Conservation (phyloP, 345 rosid genomes). For the Eucalyptus brandiana region DNA sequence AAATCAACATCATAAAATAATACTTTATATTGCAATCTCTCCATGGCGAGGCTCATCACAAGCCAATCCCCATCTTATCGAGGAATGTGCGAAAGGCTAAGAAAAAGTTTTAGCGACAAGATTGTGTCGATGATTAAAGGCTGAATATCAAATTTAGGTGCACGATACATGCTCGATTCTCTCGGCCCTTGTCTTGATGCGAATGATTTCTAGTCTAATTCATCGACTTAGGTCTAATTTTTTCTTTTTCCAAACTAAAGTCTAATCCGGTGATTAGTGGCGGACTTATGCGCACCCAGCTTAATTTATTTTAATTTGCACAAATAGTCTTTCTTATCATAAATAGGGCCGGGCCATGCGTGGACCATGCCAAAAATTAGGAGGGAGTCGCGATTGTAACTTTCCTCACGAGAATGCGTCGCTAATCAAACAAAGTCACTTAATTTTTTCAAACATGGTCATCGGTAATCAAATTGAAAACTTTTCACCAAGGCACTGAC, state of each 20-base stretch:
- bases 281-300: background rate
- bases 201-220: background rate
- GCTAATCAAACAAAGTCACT: background rate
- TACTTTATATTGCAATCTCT: background rate
- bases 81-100: background rate
- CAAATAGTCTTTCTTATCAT: background rate
- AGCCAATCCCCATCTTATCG: background rate
- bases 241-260: background rate
- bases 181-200: rapidly evolving
- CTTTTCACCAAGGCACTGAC: background rate
- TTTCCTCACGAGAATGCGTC: background rate
- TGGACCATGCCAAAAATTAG: background rate
- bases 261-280: background rate
- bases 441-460: background rate
- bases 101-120: background rate
- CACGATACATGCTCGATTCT: background rate
- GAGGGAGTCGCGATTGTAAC: background rate
- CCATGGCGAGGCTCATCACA: background rate
- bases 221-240: background rate
- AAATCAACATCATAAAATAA: background rate
- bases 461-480: background rate
- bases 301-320: background rate
- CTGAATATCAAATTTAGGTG: background rate
- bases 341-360: background rate
- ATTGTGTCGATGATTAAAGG: background rate